Evolutionary conservation across 768 basidiomycete genomes (phyloP), one percentile per base, ranked within the genome.

Genomic region (Collybia sordida): DNA sequence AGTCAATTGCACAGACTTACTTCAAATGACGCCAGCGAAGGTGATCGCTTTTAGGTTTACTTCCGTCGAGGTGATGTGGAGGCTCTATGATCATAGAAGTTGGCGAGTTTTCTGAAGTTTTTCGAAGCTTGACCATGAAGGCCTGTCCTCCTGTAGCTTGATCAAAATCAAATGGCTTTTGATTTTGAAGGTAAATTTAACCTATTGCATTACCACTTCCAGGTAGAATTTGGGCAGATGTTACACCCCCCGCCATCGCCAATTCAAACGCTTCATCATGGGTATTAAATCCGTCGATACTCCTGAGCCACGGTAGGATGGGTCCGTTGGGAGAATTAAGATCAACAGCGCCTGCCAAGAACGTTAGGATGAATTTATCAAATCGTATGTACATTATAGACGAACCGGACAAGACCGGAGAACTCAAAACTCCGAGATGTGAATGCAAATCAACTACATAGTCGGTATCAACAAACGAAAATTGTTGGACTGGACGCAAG

Each of bases 61-160:
- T 82, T 47, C 72, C 72, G 45, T 80, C 68, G 55, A 94, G 71
- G 12, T 71, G 73, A 60, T 81, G 80, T 1, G 91, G 92, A 35
- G 92, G 88, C 40, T 97, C 93, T 31, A 97, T 72, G 9, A 93
- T 63, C 88, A 93, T 92, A 6, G 89, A 88, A 3, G 81, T 78
- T 1, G 90, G 78, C 0, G 90, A 87, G 19, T 85, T 81, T 54
- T 91, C 88, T 34, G 74, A 64, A 1, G 92, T 92, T 61, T 80
- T 82, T 17, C 95, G 81, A 21, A 92, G 73, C 65, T 97, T 97
- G 59, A 95, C 77, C 60, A 90, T 77, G 61, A 92, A 93, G 0
- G 93, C 89, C 63, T 95, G 90, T 4, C 93, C 93, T 43, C 88
- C 93, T 91, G 56, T 14, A 28, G 21, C 34, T 41, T 15, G 18